A percentile compares a stretch with the other conserved stretches of the same genome.
Conservation (phyloP, 306 rosid genomes). For the Purshia tridentata region DNA sequence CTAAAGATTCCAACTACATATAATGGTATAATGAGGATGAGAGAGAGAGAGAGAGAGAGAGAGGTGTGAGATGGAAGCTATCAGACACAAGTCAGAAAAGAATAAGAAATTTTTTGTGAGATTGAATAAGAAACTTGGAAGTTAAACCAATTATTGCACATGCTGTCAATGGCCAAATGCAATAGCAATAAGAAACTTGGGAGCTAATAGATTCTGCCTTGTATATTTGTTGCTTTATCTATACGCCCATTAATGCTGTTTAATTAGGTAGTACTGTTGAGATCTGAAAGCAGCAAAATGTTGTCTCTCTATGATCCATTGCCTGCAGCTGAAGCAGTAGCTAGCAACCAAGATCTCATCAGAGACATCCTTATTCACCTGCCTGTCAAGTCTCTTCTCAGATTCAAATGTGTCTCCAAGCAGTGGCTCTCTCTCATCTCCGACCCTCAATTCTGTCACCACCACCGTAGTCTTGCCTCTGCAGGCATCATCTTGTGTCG, state of each 20-base stretch:
- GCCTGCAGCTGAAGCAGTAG: not conserved
- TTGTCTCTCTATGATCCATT: not conserved
- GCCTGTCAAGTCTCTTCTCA: conserved; percentile 21
- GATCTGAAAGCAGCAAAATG: not conserved
- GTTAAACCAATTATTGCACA: too few species aligned
- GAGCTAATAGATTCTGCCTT: too few species aligned
- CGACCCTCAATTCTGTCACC: conserved; percentile 1
- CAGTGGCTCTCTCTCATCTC: conserved; percentile 21
- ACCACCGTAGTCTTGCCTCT: conserved; percentile 3
- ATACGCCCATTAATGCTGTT: not conserved
- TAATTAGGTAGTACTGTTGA: not conserved
- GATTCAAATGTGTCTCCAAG: conserved; percentile 25
- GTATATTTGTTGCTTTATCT: too few species aligned
- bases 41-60: too few species aligned
- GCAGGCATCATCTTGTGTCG: conserved; percentile 10
- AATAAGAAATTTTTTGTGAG: too few species aligned
- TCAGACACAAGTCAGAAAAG: too few species aligned
- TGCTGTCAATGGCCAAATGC: too few species aligned
- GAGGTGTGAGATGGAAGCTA: too few species aligned
- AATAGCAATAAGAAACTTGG: too few species aligned
- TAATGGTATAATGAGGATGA: too few species aligned
- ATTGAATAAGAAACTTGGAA: too few species aligned
- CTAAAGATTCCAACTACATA: too few species aligned
- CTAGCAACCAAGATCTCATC: conserved; percentile 5
- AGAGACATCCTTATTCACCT: conserved; percentile 8